Evolutionary conservation across 1,284 basidiomycete species (phyloP).

Genomic region (Cryptococcus maquisensis): DNA sequence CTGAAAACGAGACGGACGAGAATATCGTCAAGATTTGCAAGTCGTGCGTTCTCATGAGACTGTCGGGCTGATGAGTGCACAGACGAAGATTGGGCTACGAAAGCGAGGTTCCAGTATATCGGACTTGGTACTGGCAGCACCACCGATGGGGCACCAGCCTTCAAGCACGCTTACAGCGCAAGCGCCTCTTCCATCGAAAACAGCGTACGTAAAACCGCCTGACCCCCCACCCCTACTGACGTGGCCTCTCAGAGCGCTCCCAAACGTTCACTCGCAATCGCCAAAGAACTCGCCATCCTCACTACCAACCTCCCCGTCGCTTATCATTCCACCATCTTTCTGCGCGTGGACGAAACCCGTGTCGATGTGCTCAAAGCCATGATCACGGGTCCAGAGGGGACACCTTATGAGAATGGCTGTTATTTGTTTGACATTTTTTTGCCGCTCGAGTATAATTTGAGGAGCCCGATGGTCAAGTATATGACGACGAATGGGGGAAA

Average conservation of each 20-base stretch:
- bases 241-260: conserved; percentile 63
- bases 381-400: conserved; percentile 84
- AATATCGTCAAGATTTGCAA: conserved; percentile 59
- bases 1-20: conserved; percentile 56
- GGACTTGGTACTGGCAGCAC: conserved; percentile 49
- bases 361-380: conserved; percentile 84
- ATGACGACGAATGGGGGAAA: conserved; percentile 89
- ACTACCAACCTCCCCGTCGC: conserved; percentile 83
- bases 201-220: background rate
- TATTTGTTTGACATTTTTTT: conserved; percentile 84
- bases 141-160: background rate
- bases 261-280: conserved; percentile 81
- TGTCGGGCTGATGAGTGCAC: conserved; percentile 7
- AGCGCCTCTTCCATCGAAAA: conserved; percentile 18
- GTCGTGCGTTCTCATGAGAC: background rate
- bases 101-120: conserved; percentile 78
- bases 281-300: conserved; percentile 84
- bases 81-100: conserved; percentile 73
- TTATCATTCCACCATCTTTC: conserved; percentile 80
- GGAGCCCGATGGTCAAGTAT: conserved; percentile 61
- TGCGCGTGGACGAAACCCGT: conserved; percentile 60
- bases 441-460: conserved; percentile 48
- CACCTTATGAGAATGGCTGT: conserved; percentile 63
- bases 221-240: conserved; percentile 57
- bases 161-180: conserved; percentile 22